Conservation (phyloP, 140 eudicot genomes). For the Ambrosia hybrid region DNA sequence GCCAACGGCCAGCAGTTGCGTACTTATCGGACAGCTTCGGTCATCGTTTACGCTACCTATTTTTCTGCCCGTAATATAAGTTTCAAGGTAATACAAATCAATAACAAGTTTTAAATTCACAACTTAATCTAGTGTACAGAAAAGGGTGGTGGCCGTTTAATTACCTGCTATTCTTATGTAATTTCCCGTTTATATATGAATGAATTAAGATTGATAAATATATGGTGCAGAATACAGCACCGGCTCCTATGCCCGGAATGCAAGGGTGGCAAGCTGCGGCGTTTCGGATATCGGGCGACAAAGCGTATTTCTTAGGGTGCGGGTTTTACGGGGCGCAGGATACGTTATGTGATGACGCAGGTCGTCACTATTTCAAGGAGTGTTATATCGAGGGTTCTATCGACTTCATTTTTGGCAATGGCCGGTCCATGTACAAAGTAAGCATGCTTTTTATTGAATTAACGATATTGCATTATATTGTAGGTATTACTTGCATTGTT, state of each 20-base stretch:
- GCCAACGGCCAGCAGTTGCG: slow-evolving; percentile 89
- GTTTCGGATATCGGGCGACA: slow-evolving; percentile 89
- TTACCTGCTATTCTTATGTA: too few relatives aligned
- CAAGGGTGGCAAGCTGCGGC: slow-evolving; percentile 98
- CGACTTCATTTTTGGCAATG: slow-evolving; percentile 96
- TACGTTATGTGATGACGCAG: slow-evolving; percentile 89
- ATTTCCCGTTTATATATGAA: too few relatives aligned
- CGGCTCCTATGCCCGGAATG: slow-evolving; percentile 94
- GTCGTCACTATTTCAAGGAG: slow-evolving; percentile 92
- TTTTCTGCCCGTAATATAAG: slow-evolving; percentile 91
- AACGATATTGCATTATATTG: too few relatives aligned
- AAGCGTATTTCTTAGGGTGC: slow-evolving; percentile 80
- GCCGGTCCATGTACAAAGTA: slow-evolving; percentile 97
- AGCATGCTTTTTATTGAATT: neutral
- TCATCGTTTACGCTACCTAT: slow-evolving; percentile 67
- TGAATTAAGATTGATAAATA: neutral
- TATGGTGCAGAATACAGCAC: slow-evolving; percentile 83
- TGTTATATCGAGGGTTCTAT: slow-evolving; percentile 95
- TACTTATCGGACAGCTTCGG: slow-evolving; percentile 98
- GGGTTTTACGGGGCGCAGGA: slow-evolving; percentile 97
- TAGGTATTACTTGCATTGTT: too few relatives aligned
- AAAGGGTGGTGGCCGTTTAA: too few relatives aligned
- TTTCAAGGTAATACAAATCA: slow-evolving; percentile 77
- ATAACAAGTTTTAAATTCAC: too few relatives aligned
- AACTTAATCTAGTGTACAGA: too few relatives aligned